Base-by-base conservation (phyloP, 1,284 basidiomycete species). In the Pseudozyma flocculosa region DNA sequence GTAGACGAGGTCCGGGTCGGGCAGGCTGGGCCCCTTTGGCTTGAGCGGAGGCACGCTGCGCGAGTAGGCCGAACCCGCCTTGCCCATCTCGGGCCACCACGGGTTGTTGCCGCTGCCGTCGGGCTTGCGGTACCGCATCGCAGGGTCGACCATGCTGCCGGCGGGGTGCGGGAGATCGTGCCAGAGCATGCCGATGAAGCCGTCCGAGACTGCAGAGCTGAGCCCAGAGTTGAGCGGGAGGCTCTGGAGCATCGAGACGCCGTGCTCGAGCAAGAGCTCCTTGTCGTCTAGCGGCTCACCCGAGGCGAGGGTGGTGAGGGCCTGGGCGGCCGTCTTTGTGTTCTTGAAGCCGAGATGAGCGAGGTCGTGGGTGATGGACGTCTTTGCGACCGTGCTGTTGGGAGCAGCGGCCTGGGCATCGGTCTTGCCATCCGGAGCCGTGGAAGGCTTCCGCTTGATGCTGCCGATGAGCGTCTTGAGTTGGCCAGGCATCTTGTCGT, bases 21-120 rank as follows among this genome's bases (percentile, higher is more conserved):
- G 56, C 40, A 47, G 38, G n/a, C 13, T 29, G 13, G 48, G 46
- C 14, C 43, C n/a, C 43, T 61, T 61, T 19, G 48, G 48, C 24
- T 46, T 38, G 17, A 47, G 37, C 14, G 87, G 86, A 59, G 88
- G 87, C n/a, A 91, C 89, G 50, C 86, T 88, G 17, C 58, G 52
- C 15, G 87, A 82, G 75, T 91, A 91, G 0, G 88, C 85, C 3
- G 82, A 84, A 24, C 86, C 84, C 1, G 88, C 86, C 80, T 84
- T 85, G 32, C 89, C 89, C 73, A 91, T 71, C 42, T 86, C 81
- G 0, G 89, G 89, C 29, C 81, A 62, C 63, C 84, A 82, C 34
- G 85, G 82, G 68, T 89, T 90, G 78, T 90, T 89, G 67, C 82
- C 80, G 23, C 57, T 49, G 21, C 72, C 73, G 50, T 75, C 72